Evolutionary conservation across 2,329 filamentous ascomycete genomes (phyloP), one percentile per base, ranked within the genome.

Genomic region (Trichothecium roseum): DNA sequence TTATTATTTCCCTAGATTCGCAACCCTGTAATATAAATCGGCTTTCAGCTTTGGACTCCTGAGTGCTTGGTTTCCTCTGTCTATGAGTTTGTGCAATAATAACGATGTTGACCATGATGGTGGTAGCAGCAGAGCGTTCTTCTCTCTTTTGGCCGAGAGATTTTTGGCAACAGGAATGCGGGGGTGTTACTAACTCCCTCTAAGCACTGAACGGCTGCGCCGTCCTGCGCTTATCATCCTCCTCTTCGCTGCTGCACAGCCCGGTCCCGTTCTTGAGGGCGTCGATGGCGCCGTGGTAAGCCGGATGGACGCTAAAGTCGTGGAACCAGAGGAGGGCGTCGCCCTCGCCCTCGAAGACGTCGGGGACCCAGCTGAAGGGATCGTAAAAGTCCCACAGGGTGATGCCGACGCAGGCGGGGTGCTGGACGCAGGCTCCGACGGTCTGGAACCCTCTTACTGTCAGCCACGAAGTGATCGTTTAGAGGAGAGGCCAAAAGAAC

Each of bases 321-420:
- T 57, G 50, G 37, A 62, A 60, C 57, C 62, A 66, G 18, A 63
- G 54, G 33, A 58, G 51, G 1, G 64, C 57, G 18, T 52, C 56
- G 4, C 63, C 64, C 34, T 60, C 43, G 4, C 63, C 63, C 2
- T 47, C 40, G 44, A 65, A 66, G 4, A 55, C 51, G 30, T 45
- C 45, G 4, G 63, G 62, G 10, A 67, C 50, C 64, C 62, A 67
- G 39, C 50, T 54, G 45, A 54, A 54, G 29, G 52, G 52, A 39
- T 57, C 54, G 29, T 54, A 54, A 35, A 54, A 57, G 40, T 55
- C 55, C 55, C 54, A 58, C 37, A 56, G 45, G 12, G 52, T 58
- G 34, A 57, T 40, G 17, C 54, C 54, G 17, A 58, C 32, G 38
- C 55, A 57, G 31, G 46, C 47, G 1, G 43, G 26, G 16, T 45